A percentile compares a stretch with the other conserved stretches of the same genome.
These are phyloP conservation scores for Platanthera zijinensis DNA, from an alignment of 106 monocot species.

Conservation along the genomic window DNA sequence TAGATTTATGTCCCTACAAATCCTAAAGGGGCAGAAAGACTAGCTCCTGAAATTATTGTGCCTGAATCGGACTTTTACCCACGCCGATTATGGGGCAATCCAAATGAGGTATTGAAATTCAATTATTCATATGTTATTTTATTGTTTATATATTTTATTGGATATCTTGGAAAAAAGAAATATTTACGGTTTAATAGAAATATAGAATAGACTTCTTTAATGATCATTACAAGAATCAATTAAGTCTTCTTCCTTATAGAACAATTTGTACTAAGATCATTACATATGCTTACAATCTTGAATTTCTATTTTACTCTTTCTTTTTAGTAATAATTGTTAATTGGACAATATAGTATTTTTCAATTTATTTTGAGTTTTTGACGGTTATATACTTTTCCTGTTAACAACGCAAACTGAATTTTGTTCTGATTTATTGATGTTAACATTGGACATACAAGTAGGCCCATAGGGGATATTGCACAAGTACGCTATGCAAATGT, in stretches of 20 bases:
- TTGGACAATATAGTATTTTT: not conserved
- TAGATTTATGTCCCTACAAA: constrained; percentile 45
- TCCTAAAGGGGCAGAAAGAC: constrained; percentile 45
- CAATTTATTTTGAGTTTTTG: not conserved
- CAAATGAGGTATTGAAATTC: constrained; percentile 22
- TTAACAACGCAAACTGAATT: not conserved
- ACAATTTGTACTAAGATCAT: not conserved
- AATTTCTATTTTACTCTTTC: too few species aligned
- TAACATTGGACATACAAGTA: too few species aligned
- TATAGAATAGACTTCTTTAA: not conserved
- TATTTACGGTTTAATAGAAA: not conserved
- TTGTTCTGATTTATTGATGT: not conserved
- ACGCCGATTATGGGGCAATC: constrained; percentile 19
- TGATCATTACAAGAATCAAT: not conserved
- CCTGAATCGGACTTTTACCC: constrained; percentile 46
- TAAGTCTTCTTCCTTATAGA: not conserved
- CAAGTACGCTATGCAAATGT: too few species aligned
- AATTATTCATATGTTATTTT: not conserved
- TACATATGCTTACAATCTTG: not conserved
- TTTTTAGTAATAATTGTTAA: not conserved
- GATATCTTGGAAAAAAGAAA: not conserved
- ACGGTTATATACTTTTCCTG: not conserved
- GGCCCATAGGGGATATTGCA: too few species aligned
- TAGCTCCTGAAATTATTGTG: constrained; percentile 37
- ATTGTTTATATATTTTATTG: not conserved